phyloP scores from a whole-genome alignment of 768 basidiomycete genomes.

The Boletus fagicola region DNA sequence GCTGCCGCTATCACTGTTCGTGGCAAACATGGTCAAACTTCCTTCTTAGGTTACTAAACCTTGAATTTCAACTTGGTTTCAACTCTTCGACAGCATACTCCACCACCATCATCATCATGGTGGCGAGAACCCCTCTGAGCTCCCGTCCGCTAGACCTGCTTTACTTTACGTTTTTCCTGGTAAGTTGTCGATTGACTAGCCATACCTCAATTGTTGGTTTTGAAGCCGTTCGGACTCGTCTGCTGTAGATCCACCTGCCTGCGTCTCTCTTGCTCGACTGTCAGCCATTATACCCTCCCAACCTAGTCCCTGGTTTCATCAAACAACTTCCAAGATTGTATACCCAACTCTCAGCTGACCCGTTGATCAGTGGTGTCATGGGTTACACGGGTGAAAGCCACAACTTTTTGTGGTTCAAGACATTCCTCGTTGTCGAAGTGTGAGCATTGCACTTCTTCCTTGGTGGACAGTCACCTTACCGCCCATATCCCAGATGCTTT shows the following conservation, averaged over 20 bases:
- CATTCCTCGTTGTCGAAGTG: conserved; percentile 62
- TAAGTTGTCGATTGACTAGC: conserved; percentile 27
- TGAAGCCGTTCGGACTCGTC: neutral
- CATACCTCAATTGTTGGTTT: neutral
- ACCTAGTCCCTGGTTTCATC: conserved; percentile 48
- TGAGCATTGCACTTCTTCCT: conserved; percentile 31
- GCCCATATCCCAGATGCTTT: conserved; percentile 40
- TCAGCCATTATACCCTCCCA: conserved; percentile 60
- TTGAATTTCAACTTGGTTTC: neutral
- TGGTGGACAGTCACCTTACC: neutral
- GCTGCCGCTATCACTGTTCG: no score
- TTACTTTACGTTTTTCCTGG: conserved; percentile 72
- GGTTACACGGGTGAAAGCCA: conserved; percentile 37
- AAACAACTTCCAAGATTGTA: conserved; percentile 49
- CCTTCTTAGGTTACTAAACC: neutral
- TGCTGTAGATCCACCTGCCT: conserved; percentile 57
- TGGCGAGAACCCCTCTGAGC: conserved; percentile 38
- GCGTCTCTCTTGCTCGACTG: conserved; percentile 69
- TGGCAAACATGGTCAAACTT: neutral
- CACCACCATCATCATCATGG: conserved; percentile 13
- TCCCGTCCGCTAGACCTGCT: conserved; percentile 63
- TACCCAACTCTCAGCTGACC: conserved; percentile 60
- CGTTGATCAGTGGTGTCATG: conserved; percentile 54
- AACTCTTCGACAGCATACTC: neutral
- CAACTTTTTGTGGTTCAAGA: conserved; percentile 60